phyloP scores from a whole-genome alignment of 2,329 filamentous ascomycete genomes.

The Fusarium sulawesiense region DNA sequence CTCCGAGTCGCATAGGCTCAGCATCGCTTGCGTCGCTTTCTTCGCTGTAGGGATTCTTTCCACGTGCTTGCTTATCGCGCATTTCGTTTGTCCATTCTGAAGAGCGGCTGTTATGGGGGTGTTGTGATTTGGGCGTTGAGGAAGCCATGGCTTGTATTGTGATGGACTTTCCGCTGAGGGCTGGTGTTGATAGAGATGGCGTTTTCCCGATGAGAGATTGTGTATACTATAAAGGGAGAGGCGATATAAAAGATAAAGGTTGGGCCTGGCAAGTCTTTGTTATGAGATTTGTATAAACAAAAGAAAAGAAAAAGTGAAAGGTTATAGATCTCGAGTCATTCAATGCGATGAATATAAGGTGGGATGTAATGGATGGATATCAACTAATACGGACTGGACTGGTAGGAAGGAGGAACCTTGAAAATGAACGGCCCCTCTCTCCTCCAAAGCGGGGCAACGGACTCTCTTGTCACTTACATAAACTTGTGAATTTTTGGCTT shows the following conservation, averaged over 20 bases:
- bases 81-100: conserved; percentile 60
- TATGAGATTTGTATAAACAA: not conserved
- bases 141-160: conserved; percentile 29
- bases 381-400: conserved; percentile 8
- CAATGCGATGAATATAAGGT: not conserved
- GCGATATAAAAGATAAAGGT: not conserved
- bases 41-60: conserved; percentile 65
- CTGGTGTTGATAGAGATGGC: not conserved
- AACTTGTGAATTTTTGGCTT: conserved; percentile 5
- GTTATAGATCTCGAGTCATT: conserved; percentile 11
- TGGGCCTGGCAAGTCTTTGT: not conserved
- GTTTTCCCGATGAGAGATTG: not conserved
- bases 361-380: not conserved
- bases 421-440: conserved; percentile 1
- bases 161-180: not conserved
- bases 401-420: conserved; percentile 4
- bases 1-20: conserved; percentile 34
- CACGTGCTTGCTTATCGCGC: conserved; percentile 69
- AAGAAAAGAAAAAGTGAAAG: not conserved
- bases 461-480: conserved; percentile 2
- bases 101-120: conserved; percentile 51
- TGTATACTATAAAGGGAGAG: not conserved
- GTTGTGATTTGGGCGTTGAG: conserved; percentile 24
- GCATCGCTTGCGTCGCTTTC: conserved; percentile 39
- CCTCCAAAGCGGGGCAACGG: conserved; percentile 17